A percentile compares a stretch with the other conserved stretches of the same genome.
phyloP scores from a whole-genome alignment of 148 eudicot genomes.

The Gaultheria prostrata region DNA sequence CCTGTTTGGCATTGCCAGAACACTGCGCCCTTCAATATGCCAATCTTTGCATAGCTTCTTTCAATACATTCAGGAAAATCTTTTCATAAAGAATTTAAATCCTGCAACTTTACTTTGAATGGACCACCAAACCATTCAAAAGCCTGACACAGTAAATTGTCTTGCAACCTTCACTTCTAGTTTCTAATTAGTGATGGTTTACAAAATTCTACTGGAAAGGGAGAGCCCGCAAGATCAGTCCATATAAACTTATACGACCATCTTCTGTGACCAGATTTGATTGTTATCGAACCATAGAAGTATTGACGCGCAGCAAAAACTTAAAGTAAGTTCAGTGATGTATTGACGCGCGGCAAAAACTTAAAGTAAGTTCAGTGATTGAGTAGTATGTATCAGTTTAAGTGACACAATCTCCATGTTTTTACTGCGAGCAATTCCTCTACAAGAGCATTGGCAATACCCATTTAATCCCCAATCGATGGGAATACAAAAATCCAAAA shows the following conservation, averaged over 20 bases:
- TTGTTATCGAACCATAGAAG: no score
- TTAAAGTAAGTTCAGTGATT: no score
- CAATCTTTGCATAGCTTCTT: not conserved
- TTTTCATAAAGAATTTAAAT: not conserved
- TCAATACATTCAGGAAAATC: not conserved
- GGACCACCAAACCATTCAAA: constrained; percentile 1
- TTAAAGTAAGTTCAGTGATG: no score
- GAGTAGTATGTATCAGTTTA: no score
- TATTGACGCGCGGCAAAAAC: no score
- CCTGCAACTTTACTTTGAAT: constrained; percentile 2
- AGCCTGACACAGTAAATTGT: not conserved
- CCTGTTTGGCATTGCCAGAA: not conserved
- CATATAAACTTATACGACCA: not conserved
- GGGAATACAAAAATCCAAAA: no score
- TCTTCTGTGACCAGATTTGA: not conserved
- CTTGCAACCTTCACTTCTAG: not conserved
- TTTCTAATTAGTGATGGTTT: not conserved
- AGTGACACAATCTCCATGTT: no score
- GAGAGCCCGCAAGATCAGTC: not conserved
- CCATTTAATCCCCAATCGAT: no score
- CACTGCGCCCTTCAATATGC: not conserved
- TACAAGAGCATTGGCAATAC: no score
- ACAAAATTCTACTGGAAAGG: not conserved
- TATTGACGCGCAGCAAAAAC: no score
- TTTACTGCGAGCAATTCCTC: no score